A percentile compares a stretch with the other conserved stretches of the same genome.
Evolutionary conservation across 2,329 filamentous ascomycete genomes (phyloP).

Genomic region (Biscogniauxia sp.): DNA sequence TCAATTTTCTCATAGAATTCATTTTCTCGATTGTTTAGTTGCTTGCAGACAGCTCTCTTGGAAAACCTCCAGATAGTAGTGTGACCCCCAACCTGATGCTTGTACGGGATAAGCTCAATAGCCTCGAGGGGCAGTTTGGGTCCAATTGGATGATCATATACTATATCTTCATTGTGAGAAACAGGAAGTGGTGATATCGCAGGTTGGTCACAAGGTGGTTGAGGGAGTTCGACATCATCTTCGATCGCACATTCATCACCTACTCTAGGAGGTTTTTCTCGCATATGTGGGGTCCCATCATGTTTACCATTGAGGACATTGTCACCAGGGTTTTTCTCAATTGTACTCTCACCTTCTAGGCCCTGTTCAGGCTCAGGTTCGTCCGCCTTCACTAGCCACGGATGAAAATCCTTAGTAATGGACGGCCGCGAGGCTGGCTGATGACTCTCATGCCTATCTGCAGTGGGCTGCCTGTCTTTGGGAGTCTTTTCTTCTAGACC

Average conservation of each 20-base stretch:
- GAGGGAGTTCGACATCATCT: constrained; percentile 40
- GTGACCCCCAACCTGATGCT: constrained; percentile 95
- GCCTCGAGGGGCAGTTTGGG: constrained; percentile 71
- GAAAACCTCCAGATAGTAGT: constrained; percentile 97
- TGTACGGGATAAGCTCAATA: constrained; percentile 94
- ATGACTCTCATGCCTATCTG: constrained; percentile 25
- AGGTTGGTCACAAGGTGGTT: constrained; percentile 32
- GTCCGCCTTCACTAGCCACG: constrained; percentile 59
- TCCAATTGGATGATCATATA: constrained; percentile 51
- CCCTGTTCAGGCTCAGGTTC: constrained; percentile 47
- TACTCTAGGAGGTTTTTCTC: constrained; percentile 34
- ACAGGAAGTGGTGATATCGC: constrained; percentile 37
- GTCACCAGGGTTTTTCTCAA: constrained; percentile 35
- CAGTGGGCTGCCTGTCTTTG: constrained; percentile 28
- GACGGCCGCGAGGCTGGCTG: constrained; percentile 31
- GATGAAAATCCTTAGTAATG: constrained; percentile 39
- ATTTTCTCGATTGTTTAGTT: constrained; percentile 96
- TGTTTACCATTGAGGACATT: constrained; percentile 22
- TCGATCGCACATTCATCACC: constrained; percentile 41
- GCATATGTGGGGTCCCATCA: constrained; percentile 22
- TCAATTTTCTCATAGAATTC: constrained; percentile 98
- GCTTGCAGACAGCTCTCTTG: constrained; percentile 91
- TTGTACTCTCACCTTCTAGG: constrained; percentile 31
- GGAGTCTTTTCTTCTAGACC: constrained; percentile 44
- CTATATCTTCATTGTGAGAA: constrained; percentile 46